Conservation (phyloP, 345 rosid species). For the Aquilaria yunnanensis region DNA sequence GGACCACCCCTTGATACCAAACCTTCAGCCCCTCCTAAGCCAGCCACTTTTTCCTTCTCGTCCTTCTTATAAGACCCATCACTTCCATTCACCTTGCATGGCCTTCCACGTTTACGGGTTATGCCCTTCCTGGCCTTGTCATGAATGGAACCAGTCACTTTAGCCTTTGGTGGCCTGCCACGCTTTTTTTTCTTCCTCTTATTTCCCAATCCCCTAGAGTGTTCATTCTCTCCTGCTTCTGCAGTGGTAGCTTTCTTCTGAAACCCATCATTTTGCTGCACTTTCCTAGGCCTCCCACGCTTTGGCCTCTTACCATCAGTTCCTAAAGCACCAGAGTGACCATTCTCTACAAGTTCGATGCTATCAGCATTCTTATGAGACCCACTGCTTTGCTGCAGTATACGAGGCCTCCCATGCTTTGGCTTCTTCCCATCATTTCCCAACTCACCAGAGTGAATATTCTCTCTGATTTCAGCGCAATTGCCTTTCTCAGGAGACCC, state of each 20-base stretch:
- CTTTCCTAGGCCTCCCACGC: conserved; percentile 1
- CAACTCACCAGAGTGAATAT: background rate
- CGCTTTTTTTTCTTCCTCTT: conserved; percentile 3
- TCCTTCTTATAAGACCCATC: conserved; percentile 8
- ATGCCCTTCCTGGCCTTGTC: conserved; percentile 11
- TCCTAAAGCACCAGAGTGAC: background rate
- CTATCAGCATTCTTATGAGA: conserved; percentile 14
- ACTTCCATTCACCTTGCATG: conserved; percentile 17
- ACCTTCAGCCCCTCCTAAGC: too few relatives aligned
- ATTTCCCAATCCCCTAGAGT: conserved; percentile 1
- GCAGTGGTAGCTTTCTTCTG: conserved; percentile 2
- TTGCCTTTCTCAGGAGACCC: background rate
- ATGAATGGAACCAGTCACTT: background rate
- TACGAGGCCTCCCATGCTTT: background rate
- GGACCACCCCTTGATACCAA: background rate
- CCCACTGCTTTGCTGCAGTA: background rate
- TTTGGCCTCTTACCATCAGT: conserved; percentile 6
- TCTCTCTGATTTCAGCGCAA: background rate
- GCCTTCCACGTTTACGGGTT: conserved; percentile 29
- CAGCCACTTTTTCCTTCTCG: background rate
- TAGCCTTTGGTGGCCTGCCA: conserved; percentile 13
- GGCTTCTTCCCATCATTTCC: background rate
- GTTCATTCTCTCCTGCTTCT: conserved; percentile 3
- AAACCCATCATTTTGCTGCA: conserved; percentile 12
- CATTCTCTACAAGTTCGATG: conserved; percentile 13